phyloP scores from a whole-genome alignment of 208 protist genomes.

The Trypanosoma brucei region DNA sequence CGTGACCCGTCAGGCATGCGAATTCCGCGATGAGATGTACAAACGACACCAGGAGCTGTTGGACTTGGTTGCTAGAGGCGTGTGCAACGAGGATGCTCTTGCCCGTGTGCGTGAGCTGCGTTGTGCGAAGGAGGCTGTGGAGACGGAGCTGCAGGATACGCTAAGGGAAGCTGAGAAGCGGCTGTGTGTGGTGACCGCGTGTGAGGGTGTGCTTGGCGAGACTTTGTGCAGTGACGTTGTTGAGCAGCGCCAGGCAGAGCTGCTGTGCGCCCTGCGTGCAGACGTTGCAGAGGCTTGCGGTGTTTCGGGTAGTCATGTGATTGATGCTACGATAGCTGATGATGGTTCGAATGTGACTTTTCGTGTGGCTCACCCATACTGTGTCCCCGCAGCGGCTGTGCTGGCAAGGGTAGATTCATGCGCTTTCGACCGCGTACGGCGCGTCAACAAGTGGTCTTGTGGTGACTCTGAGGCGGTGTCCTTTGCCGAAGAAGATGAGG shows the following conservation, averaged over 20 bases:
- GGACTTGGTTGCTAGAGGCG: background rate
- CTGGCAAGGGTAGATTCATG: slow-evolving; percentile 9
- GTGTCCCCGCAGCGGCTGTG: background rate
- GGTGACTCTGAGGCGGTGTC: background rate
- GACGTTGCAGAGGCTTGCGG: slow-evolving; percentile 7
- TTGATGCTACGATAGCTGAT: slow-evolving; percentile 1
- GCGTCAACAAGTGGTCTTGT: background rate
- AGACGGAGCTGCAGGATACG: background rate
- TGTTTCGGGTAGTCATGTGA: background rate
- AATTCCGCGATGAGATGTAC: background rate
- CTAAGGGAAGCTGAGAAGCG: slow-evolving; percentile 1
- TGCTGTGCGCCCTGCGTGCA: slow-evolving; percentile 3
- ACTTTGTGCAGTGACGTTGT: background rate
- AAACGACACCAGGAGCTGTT: background rate
- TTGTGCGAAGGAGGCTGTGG: slow-evolving; percentile 2
- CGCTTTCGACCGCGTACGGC: slow-evolving; percentile 16
- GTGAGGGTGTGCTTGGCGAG: background rate
- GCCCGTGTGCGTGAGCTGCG: background rate
- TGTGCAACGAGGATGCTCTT: background rate
- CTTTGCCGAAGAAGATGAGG: background rate
- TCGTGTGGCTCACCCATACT: background rate
- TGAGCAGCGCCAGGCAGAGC: background rate
- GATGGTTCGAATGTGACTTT: background rate
- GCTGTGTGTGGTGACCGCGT: slow-evolving; percentile 1
- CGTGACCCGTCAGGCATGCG: background rate